Evolutionary conservation across 768 basidiomycete species (phyloP), one percentile per base, ranked within the genome.

Genomic region (Suillus luteus): DNA sequence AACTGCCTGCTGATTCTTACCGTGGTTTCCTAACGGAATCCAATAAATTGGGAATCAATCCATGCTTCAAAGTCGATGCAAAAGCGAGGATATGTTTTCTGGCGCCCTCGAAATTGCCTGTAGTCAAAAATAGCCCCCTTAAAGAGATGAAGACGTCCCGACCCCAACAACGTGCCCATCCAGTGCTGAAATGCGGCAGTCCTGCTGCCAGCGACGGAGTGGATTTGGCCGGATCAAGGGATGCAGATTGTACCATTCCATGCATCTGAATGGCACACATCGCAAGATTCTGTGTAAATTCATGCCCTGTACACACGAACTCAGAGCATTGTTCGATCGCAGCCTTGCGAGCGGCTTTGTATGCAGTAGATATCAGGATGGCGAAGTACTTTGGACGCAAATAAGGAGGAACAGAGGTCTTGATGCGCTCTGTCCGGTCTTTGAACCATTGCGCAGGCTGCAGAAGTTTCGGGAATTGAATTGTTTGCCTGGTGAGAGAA

Each of bases 91-190:
- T 97, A 71, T 99, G 97, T 67, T 84, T 85, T 76, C 86, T 90
- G 0, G 97, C 96, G 8, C 85, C 94, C 38, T 85, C 85, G 70
- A 86, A 94, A 70, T 93, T 90, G 7, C 97, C 96, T 0, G 96
- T 98, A 0, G 95, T 91, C 71, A 99, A 80, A 79, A 99, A 96
- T 43, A 99, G 80, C 1, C 97, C 97, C 63, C 94, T 87, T 22
- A 97, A 77, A 3, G 95, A 96, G 72, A 97, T 97, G 77, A 96
- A 97, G 2, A 93, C 89, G 70, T 94, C 92, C 24, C 97, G 86
- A 3, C 97, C 97, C 97, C 97, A 99, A 73, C 92, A 95, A 58
- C 97, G 84, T 15, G 96, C 96, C 97, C 97, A 99, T 6, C 90
- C 89, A 9, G 90, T 80, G 1, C 93, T 81, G 73, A 99, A 99